Base-by-base conservation (phyloP, 768 basidiomycete species). In the Leucocoprinus birnbaumii region DNA sequence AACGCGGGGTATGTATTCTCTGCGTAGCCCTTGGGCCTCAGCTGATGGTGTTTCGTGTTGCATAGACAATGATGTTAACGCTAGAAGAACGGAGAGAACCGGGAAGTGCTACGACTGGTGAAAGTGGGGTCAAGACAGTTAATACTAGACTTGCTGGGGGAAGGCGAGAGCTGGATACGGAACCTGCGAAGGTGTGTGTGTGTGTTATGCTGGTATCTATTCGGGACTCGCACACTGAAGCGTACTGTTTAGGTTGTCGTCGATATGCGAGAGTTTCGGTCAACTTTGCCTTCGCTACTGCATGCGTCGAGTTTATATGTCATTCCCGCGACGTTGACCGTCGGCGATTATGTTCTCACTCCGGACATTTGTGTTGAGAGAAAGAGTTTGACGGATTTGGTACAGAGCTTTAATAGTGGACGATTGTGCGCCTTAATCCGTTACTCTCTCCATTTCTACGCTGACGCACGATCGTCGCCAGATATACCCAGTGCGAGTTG, bases 311-410 rank as follows among this genome's bases (percentile, higher is more conserved):
- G 80, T 42, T 71, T 96, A 40, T 72, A 87, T 31, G 84, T 98
- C 40, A 76, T 94, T n/a, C 96, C 97, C 0, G 88, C 89, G 0
- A 98, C 95, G 0, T 74, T 99, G 58, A 93, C 90, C 0, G 89
- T 98, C 2, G 97, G 97, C 2, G 97, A 99, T 69, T 99, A 99
- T 64, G 89, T 99, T 51, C 72, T 98, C 44, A 89, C 91, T 1
- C 97, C 96, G 0, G 92, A 96, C 57, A 95, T 98, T 59, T 95
- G 92, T 59, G 89, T 99, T 2, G 97, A 99, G 71, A 78, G 96
- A 54, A 99, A 99, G 74, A 95, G 95, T 61, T 76, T 98, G 48
- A 79, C 94, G 0, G 97, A 99, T 74, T 65, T 99, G 49, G 81
- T 94, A n/a, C 82, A 86, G 14, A 95, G 92, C 75, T 96, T 98